phyloP scores from a whole-genome alignment of 352 stramenopile species.

The Thalassiosira sp. region DNA sequence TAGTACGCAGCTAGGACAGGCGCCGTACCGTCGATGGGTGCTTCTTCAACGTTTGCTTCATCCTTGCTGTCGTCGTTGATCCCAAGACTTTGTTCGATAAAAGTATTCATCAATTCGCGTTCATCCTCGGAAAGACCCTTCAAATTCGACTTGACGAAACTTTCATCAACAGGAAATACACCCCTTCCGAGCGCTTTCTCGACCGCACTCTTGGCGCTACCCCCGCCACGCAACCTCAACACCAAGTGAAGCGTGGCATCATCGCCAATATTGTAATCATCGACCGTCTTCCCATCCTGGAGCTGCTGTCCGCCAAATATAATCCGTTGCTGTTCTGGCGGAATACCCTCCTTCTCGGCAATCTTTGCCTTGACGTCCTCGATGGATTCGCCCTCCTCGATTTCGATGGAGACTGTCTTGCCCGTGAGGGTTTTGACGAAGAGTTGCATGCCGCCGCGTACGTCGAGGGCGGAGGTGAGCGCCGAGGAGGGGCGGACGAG shows the following conservation, averaged over 20 bases:
- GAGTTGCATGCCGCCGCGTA: constrained; percentile 89
- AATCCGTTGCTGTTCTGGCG: constrained; percentile 91
- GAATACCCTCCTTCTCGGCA: constrained; percentile 91
- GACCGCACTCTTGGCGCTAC: constrained; percentile 25
- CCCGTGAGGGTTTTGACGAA: constrained; percentile 98
- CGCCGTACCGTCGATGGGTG: constrained; percentile 21
- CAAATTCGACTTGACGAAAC: constrained; percentile 73
- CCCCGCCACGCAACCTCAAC: constrained; percentile 86
- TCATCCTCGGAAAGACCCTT: constrained; percentile 50
- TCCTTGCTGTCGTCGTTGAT: constrained; percentile 1
- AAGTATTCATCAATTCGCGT: constrained; percentile 65
- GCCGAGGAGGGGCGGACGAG: constrained; percentile 12
- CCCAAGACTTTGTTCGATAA: constrained; percentile 61
- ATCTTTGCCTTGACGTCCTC: constrained; percentile 93
- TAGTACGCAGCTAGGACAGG: constrained; percentile 62
- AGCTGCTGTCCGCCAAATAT: constrained; percentile 97
- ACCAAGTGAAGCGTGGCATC: constrained; percentile 98
- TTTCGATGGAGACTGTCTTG: constrained; percentile 96
- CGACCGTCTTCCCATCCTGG: constrained; percentile 91
- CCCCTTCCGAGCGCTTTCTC: constrained; percentile 50
- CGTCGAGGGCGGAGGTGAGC: constrained; percentile 25
- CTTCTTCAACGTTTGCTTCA: constrained; percentile 13
- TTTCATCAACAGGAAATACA: constrained; percentile 72
- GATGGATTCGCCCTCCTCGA: constrained; percentile 96
- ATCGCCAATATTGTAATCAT: constrained; percentile 94